Conservation (phyloP, 352 stramenopile species). For the Globisporangium splendens region DNA sequence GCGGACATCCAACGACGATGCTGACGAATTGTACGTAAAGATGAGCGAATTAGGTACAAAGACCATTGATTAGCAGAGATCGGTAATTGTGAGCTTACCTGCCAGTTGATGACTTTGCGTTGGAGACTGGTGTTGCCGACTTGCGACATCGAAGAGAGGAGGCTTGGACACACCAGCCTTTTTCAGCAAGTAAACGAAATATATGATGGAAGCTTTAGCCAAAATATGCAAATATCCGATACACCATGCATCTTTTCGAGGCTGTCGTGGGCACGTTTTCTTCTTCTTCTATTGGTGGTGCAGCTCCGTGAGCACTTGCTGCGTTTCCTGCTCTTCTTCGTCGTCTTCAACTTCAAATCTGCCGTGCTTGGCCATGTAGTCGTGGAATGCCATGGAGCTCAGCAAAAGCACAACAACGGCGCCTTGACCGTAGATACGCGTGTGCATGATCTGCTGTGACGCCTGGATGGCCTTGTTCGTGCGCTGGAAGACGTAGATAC, state of each 20-base stretch:
- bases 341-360: constrained; percentile 43
- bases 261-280: not conserved
- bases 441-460: constrained; percentile 86
- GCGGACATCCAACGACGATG: too few relatives aligned
- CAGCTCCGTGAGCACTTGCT: not conserved
- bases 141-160: not conserved
- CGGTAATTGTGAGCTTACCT: too few relatives aligned
- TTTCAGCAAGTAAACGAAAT: not conserved
- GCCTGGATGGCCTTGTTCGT: constrained; percentile 61
- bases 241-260: not conserved
- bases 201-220: not conserved
- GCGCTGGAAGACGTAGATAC: constrained; percentile 67
- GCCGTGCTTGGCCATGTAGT: constrained; percentile 72
- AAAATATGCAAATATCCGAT: not conserved
- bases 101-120: not conserved
- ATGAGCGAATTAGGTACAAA: too few relatives aligned
- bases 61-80: too few relatives aligned
- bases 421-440: constrained; percentile 76
- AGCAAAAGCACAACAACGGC: constrained; percentile 66
- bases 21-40: too few relatives aligned
- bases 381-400: constrained; percentile 79
- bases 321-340: constrained; percentile 4
- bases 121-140: not conserved
- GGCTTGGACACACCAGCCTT: too few relatives aligned
- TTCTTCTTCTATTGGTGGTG: not conserved